Conservation (phyloP, 495 filamentous ascomycete species). For the Aspergillus hancockii region DNA sequence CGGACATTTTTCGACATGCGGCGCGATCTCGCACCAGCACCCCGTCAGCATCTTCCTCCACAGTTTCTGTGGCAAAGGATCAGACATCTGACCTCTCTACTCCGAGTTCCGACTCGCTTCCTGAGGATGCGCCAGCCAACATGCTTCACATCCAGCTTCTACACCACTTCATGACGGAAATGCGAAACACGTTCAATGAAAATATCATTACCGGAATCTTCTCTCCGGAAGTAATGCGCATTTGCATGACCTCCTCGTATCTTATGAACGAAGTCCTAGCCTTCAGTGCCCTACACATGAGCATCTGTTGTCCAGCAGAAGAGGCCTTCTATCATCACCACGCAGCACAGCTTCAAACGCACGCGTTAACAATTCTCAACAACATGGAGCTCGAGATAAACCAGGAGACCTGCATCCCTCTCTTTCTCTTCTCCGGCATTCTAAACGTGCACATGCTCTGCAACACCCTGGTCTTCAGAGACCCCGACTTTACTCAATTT, state of each 20-base stretch:
- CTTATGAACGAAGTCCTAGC: constrained; percentile 48
- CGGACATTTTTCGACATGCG: background rate
- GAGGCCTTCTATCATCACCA: constrained; percentile 39
- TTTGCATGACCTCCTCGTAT: constrained; percentile 32
- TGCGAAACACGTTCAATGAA: constrained; percentile 4
- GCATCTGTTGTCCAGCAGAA: constrained; percentile 29
- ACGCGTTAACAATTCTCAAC: constrained; percentile 48
- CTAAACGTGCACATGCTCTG: constrained; percentile 50
- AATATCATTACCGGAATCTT: background rate
- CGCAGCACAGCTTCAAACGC: constrained; percentile 50
- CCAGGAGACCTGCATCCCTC: constrained; percentile 38
- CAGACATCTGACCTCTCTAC: constrained; percentile 3
- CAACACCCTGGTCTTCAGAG: constrained; percentile 34
- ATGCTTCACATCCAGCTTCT: constrained; percentile 36
- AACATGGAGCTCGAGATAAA: constrained; percentile 20
- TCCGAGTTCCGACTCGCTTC: background rate
- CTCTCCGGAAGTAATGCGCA: constrained; percentile 14
- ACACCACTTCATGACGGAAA: constrained; percentile 27
- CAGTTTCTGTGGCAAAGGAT: constrained; percentile 15
- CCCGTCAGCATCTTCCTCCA: constrained; percentile 8
- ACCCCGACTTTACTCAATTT: constrained; percentile 32
- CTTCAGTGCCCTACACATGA: constrained; percentile 44
- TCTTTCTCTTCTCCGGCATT: constrained; percentile 50
- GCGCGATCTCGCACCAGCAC: background rate
- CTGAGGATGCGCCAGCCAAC: constrained; percentile 26